Evolutionary conservation across 495 filamentous ascomycete species (phyloP).

Genomic region (Penicilliopsis zonata): DNA sequence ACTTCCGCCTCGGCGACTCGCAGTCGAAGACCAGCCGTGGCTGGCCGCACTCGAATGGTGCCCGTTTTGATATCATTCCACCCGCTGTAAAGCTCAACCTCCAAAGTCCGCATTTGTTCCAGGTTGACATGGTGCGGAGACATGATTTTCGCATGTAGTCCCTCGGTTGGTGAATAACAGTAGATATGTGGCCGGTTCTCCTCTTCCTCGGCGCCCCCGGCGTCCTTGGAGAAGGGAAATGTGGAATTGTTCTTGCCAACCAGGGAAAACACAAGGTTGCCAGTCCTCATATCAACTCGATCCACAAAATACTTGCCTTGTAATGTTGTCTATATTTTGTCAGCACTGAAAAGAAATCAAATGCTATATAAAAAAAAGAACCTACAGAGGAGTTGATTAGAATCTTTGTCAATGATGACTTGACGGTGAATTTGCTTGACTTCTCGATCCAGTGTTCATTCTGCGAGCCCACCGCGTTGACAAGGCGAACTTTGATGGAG

Average conservation of each 20-base stretch:
- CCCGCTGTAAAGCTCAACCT: conserved; percentile 62
- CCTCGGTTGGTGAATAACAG: conserved; percentile 36
- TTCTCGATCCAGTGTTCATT: conserved; percentile 32
- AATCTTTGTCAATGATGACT: conserved; percentile 25
- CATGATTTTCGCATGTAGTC: conserved; percentile 36
- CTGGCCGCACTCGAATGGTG: conserved; percentile 63
- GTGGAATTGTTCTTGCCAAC: conserved; percentile 18
- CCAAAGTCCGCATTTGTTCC: conserved; percentile 61
- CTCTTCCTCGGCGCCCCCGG: conserved; percentile 20
- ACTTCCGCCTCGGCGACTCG: conserved; percentile 59
- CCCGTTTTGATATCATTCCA: conserved; percentile 61
- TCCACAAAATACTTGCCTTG: conserved; percentile 69
- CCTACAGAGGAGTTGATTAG: conserved; percentile 29
- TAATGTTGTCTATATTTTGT: conserved; percentile 40
- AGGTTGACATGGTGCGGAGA: conserved; percentile 48
- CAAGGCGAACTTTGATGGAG: conserved; percentile 53
- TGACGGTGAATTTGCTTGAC: conserved; percentile 18
- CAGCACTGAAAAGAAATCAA: conserved; percentile 12
- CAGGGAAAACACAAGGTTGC: conserved; percentile 53
- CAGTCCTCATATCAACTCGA: conserved; percentile 51
- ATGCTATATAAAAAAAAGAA: background rate
- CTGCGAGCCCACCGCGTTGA: conserved; percentile 20
- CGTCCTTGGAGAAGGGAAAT: conserved; percentile 29
- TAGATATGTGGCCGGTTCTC: conserved; percentile 31
- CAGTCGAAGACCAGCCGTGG: conserved; percentile 78